Evolutionary conservation across 305 asterid genomes (phyloP).

Genomic region (Nicotiana rustica): DNA sequence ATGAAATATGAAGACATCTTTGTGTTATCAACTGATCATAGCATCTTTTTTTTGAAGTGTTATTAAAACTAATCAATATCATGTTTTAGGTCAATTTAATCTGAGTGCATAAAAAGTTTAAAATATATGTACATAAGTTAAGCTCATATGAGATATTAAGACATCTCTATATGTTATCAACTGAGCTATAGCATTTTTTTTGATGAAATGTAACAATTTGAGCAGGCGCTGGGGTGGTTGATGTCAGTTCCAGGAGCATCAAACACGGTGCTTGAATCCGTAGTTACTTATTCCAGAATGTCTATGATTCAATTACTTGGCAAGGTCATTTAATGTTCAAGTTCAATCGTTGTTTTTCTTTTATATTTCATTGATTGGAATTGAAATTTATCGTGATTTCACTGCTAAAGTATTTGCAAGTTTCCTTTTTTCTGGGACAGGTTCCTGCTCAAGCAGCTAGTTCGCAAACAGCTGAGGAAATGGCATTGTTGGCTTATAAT

Average conservation of each 20-base stretch:
- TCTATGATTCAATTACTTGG: constrained; percentile 85
- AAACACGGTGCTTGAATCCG: constrained; percentile 75
- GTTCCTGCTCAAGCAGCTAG: constrained; percentile 72
- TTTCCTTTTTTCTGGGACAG: constrained; percentile 39
- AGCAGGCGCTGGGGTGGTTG: constrained; percentile 89
- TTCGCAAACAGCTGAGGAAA: constrained; percentile 77
- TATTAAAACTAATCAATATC: no score
- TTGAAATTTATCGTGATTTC: neutral
- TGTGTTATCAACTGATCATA: no score
- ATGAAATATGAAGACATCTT: no score
- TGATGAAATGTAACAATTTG: constrained; percentile 9
- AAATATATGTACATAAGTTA: no score
- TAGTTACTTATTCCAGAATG: constrained; percentile 84
- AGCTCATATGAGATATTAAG: no score
- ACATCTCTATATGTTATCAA: no score
- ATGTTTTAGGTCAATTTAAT: no score
- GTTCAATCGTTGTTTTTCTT: neutral
- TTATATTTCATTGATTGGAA: neutral
- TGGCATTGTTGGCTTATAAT: constrained; percentile 89
- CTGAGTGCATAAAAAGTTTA: no score
- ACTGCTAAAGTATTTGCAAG: neutral
- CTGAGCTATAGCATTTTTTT: no score
- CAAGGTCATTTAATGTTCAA: constrained; percentile 53
- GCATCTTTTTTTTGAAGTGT: no score
- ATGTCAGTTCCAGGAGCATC: constrained; percentile 96